phyloP scores from a whole-genome alignment of 2,329 filamentous ascomycete genomes.

The Knufia fluminis region DNA sequence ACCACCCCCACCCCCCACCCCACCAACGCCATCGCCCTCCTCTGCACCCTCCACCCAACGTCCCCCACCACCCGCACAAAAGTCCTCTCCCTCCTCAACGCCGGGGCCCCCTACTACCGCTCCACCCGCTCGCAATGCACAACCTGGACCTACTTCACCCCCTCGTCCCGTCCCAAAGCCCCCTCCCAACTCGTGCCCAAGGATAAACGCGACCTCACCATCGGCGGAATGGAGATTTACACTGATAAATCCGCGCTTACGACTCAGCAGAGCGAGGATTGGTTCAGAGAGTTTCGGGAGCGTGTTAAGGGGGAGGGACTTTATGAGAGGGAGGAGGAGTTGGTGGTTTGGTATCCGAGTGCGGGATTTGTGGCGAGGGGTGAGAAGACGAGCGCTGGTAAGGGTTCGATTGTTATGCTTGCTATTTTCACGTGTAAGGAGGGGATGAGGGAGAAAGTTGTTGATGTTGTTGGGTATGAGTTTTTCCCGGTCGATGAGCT shows the following conservation, averaged over 20 bases:
- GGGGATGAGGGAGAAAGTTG: slow-evolving; percentile 13
- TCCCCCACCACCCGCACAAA: neutral
- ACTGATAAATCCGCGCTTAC: neutral
- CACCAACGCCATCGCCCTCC: neutral
- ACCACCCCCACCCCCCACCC: neutral
- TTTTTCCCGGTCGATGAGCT: neutral
- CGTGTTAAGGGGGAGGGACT: slow-evolving; percentile 12
- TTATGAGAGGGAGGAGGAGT: slow-evolving; percentile 9
- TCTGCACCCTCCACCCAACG: neutral
- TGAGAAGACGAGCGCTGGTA: slow-evolving; percentile 8
- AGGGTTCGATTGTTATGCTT: slow-evolving; percentile 19
- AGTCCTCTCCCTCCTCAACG: neutral
- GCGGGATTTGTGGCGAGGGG: slow-evolving; percentile 19
- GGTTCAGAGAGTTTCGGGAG: neutral
- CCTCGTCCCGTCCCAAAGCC: slow-evolving; percentile 87
- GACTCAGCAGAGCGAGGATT: neutral
- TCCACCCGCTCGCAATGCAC: slow-evolving; percentile 9
- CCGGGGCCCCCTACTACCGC: neutral
- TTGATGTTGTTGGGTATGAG: slow-evolving; percentile 17
- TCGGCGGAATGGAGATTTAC: slow-evolving; percentile 16
- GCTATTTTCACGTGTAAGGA: slow-evolving; percentile 20
- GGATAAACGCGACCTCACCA: slow-evolving; percentile 6
- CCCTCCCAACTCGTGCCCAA: slow-evolving; percentile 81
- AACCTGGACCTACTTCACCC: slow-evolving; percentile 98
- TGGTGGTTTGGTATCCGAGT: slow-evolving; percentile 15